phyloP scores from a whole-genome alignment of 331 rosid species.

The Acacia pycnantha region DNA sequence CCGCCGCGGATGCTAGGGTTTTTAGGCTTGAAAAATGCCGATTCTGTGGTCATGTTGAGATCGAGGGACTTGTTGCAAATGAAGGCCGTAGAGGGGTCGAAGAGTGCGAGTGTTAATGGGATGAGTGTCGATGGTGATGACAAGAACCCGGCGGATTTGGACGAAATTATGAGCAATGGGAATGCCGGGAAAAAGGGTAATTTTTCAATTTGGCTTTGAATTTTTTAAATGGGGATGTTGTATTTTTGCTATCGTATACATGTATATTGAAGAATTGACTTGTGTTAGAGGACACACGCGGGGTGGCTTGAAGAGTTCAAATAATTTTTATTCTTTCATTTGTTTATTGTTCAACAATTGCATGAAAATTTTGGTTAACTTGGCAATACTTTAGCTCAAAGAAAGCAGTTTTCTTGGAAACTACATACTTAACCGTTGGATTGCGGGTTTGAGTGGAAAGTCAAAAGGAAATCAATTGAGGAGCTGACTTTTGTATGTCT shows the following conservation, averaged over 20 bases:
- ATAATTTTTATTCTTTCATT: not conserved
- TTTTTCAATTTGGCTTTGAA: not conserved
- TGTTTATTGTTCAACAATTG: not conserved
- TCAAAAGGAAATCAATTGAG: conserved; percentile 8
- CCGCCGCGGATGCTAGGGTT: conserved; percentile 27
- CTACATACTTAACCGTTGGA: no score
- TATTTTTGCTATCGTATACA: not conserved
- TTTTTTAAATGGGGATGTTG: not conserved
- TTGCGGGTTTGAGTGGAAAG: not conserved
- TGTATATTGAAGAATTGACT: not conserved
- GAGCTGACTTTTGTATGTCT: not conserved
- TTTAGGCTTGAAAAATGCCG: conserved; percentile 19
- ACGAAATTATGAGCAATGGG: conserved; percentile 35
- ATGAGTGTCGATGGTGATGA: conserved; percentile 23
- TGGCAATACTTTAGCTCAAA: not conserved
- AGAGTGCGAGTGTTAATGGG: conserved; percentile 29
- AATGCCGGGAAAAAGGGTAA: conserved; percentile 40
- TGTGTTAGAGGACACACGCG: not conserved
- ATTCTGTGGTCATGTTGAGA: conserved; percentile 26
- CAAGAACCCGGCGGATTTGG: conserved; percentile 10
- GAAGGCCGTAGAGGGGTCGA: conserved; percentile 43
- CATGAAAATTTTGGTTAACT: not conserved
- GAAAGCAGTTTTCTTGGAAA: not conserved
- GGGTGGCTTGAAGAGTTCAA: not conserved
- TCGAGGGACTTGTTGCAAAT: conserved; percentile 35